Percentiles rank a stretch among this genome's conserved stretches.
These are phyloP conservation scores for Vicia faba DNA, from an alignment of 306 rosid species.

Conservation along the genomic window DNA sequence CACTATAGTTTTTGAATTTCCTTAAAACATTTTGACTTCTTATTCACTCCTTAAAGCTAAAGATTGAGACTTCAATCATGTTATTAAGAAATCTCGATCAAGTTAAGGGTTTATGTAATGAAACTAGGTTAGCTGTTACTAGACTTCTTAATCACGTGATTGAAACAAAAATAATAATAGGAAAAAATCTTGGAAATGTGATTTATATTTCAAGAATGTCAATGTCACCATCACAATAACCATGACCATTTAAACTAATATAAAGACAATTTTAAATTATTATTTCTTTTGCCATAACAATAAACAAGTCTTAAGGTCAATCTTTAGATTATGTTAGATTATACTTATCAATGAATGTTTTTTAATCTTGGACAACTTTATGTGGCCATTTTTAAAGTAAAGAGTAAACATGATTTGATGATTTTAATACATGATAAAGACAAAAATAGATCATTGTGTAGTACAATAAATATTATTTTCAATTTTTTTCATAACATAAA, in stretches of 20 bases:
- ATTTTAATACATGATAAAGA: neutral
- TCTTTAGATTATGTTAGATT: neutral
- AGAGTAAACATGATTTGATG: neutral
- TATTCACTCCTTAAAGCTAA: too few species aligned
- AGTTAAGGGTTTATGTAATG: neutral
- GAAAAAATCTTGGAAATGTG: neutral
- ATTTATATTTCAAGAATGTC: neutral
- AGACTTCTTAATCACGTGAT: neutral
- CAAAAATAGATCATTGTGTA: neutral
- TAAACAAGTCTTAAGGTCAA: neutral
- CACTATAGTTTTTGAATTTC: too few species aligned
- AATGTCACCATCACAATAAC: neutral
- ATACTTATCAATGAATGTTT: neutral
- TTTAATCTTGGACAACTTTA: too few species aligned
- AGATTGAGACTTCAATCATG: too few species aligned
- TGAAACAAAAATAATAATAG: neutral
- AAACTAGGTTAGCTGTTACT: neutral
- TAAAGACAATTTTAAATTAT: neutral
- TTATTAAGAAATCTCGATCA: neutral
- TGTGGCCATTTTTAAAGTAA: neutral
- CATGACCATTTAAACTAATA: neutral
- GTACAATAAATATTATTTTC: too few species aligned
- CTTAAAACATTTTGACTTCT: too few species aligned
- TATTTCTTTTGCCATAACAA: neutral
- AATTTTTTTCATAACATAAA: too few species aligned